A percentile compares a stretch with the other conserved stretches of the same genome.
phyloP scores from a whole-genome alignment of 768 basidiomycete genomes.

The Cyclocybe cylindracea region DNA sequence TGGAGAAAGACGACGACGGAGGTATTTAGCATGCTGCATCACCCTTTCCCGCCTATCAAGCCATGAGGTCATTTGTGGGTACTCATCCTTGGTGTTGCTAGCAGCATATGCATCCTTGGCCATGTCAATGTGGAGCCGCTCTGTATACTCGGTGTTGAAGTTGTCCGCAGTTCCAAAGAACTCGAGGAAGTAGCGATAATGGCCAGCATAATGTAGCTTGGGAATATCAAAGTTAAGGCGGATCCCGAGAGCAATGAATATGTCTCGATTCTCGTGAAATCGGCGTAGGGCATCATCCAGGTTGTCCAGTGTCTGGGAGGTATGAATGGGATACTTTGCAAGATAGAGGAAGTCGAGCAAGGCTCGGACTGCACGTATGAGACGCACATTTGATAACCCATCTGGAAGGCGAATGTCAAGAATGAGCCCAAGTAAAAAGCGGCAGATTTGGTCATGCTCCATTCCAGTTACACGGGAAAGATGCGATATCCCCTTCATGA shows the following conservation, averaged over 20 bases:
- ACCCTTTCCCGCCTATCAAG: slow-evolving; percentile 36
- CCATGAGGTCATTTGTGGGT: slow-evolving; percentile 40
- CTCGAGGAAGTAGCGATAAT: slow-evolving; percentile 28
- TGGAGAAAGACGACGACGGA: slow-evolving; percentile 22
- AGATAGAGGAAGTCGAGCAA: slow-evolving; percentile 16
- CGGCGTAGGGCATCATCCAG: slow-evolving; percentile 7
- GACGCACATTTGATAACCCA: slow-evolving; percentile 1
- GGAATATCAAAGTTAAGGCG: slow-evolving; percentile 35
- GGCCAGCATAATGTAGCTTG: slow-evolving; percentile 31
- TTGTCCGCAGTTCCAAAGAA: slow-evolving; percentile 28
- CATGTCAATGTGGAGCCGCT: slow-evolving; percentile 26
- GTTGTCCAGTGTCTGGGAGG: slow-evolving; percentile 2
- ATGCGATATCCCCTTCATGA: slow-evolving; percentile 13
- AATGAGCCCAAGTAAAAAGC: slow-evolving; percentile 8
- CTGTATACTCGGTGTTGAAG: slow-evolving; percentile 34
- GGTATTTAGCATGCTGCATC: slow-evolving; percentile 20
- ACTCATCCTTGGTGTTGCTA: slow-evolving; percentile 23
- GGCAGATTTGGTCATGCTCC: slow-evolving; percentile 16
- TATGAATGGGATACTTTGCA: slow-evolving; percentile 16
- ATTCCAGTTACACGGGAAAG: slow-evolving; percentile 10
- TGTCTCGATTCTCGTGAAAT: slow-evolving; percentile 5
- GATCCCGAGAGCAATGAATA: slow-evolving; percentile 20
- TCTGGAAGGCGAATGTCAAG: slow-evolving; percentile 6
- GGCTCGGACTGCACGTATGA: slow-evolving; percentile 5
- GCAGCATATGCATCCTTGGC: slow-evolving; percentile 21